Percentiles rank a stretch among this genome's conserved stretches.
phyloP scores from a whole-genome alignment of 495 filamentous ascomycete species.

The Elasticomyces elasticus region DNA sequence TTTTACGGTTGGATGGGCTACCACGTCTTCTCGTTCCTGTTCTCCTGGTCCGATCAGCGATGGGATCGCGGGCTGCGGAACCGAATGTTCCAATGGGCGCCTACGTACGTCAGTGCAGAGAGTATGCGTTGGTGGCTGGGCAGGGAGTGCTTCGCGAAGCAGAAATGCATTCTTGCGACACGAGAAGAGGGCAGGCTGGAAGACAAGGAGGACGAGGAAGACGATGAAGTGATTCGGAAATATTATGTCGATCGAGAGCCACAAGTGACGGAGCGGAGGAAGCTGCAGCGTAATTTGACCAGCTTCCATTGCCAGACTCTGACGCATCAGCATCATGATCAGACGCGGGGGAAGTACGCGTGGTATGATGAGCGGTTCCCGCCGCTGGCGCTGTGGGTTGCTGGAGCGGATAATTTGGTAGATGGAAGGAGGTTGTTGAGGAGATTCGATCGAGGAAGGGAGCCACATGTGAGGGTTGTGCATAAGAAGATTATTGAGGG shows the following conservation, averaged over 20 bases:
- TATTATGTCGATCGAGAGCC: conserved; percentile 18
- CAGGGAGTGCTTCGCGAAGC: conserved; percentile 77
- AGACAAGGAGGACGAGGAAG: conserved; percentile 47
- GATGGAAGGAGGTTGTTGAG: conserved; percentile 67
- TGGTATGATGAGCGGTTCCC: conserved; percentile 79
- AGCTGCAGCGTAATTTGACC: conserved; percentile 13
- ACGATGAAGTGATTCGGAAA: conserved; percentile 25
- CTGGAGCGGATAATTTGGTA: conserved; percentile 71
- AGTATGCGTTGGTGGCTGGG: conserved; percentile 96
- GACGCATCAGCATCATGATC: conserved; percentile 18
- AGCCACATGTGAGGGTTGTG: conserved; percentile 73
- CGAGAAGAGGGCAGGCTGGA: conserved; percentile 55
- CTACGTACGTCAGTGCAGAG: conserved; percentile 82
- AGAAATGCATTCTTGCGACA: conserved; percentile 82
- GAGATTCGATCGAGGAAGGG: conserved; percentile 64
- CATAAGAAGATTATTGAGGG: conserved; percentile 76
- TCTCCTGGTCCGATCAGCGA: conserved; percentile 75
- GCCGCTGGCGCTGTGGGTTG: conserved; percentile 84
- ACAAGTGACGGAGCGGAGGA: conserved; percentile 11
- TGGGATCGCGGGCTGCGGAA: conserved; percentile 77
- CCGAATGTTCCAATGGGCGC: conserved; percentile 85
- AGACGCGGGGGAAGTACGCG: conserved; percentile 33
- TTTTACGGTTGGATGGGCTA: conserved; percentile 85
- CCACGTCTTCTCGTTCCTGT: conserved; percentile 79
- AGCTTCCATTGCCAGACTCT: conserved; percentile 8